Evolutionary conservation across 1,284 basidiomycete genomes (phyloP).

Genomic region (Boletus calvinii): DNA sequence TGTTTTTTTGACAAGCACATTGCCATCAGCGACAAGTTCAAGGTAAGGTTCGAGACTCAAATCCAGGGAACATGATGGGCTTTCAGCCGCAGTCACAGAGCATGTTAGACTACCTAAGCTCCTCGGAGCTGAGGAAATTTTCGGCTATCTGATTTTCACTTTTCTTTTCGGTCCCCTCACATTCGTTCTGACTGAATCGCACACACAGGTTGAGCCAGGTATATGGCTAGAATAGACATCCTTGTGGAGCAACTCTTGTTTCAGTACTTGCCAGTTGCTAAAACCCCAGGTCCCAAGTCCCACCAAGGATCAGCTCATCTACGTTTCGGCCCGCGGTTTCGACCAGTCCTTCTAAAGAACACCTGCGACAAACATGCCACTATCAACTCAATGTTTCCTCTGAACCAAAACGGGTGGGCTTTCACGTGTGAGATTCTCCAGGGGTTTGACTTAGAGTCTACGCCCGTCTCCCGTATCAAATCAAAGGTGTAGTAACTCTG

Average conservation of each 20-base stretch:
- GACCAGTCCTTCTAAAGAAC: not conserved
- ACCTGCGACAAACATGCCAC: conserved; percentile 16
- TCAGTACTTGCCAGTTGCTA: no score
- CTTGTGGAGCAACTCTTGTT: no score
- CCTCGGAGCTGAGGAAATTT: conserved; percentile 22
- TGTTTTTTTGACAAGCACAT: no score
- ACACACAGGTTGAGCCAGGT: not conserved
- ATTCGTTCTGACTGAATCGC: conserved; percentile 2
- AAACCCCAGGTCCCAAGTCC: no score
- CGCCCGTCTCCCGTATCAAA: conserved; percentile 17
- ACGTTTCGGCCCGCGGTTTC: no score
- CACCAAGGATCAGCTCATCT: no score
- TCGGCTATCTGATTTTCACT: conserved; percentile 3
- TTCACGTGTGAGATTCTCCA: conserved; percentile 30
- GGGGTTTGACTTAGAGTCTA: conserved; percentile 21
- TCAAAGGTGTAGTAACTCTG: conserved; percentile 31
- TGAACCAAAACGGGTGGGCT: conserved; percentile 30
- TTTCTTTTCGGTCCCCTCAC: not conserved
- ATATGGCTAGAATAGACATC: no score
- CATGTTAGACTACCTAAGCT: conserved; percentile 29
- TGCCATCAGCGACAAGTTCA: no score
- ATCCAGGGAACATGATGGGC: conserved; percentile 13
- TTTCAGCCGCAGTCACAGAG: conserved; percentile 17
- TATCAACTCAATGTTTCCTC: conserved; percentile 35
- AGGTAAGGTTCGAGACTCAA: not conserved